Percentiles rank a stretch among this genome's conserved stretches.
Evolutionary conservation across 345 rosid genomes (phyloP).

Genomic region (Brassica juncea): DNA sequence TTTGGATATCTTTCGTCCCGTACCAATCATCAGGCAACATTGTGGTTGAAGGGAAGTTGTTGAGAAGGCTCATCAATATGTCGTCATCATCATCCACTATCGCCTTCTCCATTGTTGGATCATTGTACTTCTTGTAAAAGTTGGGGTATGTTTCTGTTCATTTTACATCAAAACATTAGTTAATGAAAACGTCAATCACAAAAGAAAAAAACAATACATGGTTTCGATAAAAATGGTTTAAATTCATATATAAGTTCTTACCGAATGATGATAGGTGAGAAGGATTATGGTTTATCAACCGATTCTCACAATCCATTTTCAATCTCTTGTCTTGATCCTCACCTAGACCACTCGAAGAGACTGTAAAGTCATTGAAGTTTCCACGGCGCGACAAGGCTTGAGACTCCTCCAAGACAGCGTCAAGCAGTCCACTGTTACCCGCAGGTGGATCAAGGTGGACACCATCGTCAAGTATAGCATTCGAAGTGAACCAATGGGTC

Average conservation of each 20-base stretch:
- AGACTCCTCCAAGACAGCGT: conserved; percentile 60
- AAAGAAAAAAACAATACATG: neutral
- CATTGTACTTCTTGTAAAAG: conserved; percentile 34
- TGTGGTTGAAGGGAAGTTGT: conserved; percentile 59
- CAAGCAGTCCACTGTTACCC: conserved; percentile 56
- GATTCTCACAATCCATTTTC: conserved; percentile 37
- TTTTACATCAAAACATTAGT: neutral
- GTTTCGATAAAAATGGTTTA: neutral
- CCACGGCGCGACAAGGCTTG: conserved; percentile 41
- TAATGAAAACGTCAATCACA: neutral
- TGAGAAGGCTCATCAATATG: conserved; percentile 59
- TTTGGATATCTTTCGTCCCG: conserved; percentile 27
- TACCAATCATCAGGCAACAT: conserved; percentile 71
- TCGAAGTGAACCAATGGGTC: conserved; percentile 25
- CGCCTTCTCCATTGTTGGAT: conserved; percentile 44
- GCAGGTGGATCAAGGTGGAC: conserved; percentile 7
- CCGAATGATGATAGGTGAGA: conserved; percentile 53
- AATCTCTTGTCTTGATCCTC: conserved; percentile 19
- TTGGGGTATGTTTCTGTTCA: conserved; percentile 40
- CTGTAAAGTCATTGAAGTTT: conserved; percentile 20
- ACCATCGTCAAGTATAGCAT: conserved; percentile 25
- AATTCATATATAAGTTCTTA: conserved; percentile 26
- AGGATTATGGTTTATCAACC: conserved; percentile 40
- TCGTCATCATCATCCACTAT: conserved; percentile 63
- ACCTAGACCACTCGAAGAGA: conserved; percentile 13